A percentile compares a stretch with the other conserved stretches of the same genome.
These are phyloP conservation scores for Trametes villosa DNA, from an alignment of 768 basidiomycete genomes.

Conservation along the genomic window DNA sequence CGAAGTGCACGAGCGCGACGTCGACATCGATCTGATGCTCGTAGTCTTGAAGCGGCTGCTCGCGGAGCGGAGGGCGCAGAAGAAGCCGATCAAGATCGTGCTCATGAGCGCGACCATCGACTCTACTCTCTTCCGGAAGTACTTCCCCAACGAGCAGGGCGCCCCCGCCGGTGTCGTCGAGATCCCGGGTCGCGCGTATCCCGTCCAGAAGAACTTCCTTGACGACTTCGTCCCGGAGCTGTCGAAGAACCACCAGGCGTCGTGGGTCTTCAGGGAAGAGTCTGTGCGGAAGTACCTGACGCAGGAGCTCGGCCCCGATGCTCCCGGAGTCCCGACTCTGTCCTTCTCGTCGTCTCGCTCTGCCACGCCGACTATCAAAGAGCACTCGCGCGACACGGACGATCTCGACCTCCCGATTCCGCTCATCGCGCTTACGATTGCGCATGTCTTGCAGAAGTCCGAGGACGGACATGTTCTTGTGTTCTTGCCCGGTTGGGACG, in stretches of 20 bases:
- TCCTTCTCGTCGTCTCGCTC: conserved; percentile 15
- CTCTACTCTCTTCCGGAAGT: conserved; percentile 83
- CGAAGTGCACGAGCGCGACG: conserved; percentile 94
- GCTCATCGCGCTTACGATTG: conserved; percentile 79
- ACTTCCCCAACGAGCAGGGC: conserved; percentile 72
- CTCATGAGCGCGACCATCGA: conserved; percentile 98
- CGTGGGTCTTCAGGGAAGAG: conserved; percentile 75
- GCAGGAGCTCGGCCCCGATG: conserved; percentile 59
- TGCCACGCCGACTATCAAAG: conserved; percentile 21
- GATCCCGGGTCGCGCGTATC: conserved; percentile 90
- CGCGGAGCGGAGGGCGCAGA: conserved; percentile 68
- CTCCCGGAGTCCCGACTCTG: conserved; percentile 21
- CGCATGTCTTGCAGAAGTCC: conserved; percentile 73
- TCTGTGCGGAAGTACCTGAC: conserved; percentile 71
- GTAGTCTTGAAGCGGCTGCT: conserved; percentile 87
- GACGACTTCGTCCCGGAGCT: conserved; percentile 73
- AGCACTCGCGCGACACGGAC: conserved; percentile 44
- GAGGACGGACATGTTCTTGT: conserved; percentile 88
- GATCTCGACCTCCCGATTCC: conserved; percentile 81
- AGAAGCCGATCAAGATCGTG: conserved; percentile 79
- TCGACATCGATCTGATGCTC: conserved; percentile 89
- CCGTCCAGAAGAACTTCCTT: conserved; percentile 80
- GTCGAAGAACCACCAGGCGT: conserved; percentile 39
- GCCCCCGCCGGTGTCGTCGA: conserved; percentile 72
- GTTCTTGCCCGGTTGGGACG: conserved; percentile 93